Percentiles rank a stretch among this genome's conserved stretches.
phyloP scores from a whole-genome alignment of 805 yeast species.

The Starmerella bombicola region DNA sequence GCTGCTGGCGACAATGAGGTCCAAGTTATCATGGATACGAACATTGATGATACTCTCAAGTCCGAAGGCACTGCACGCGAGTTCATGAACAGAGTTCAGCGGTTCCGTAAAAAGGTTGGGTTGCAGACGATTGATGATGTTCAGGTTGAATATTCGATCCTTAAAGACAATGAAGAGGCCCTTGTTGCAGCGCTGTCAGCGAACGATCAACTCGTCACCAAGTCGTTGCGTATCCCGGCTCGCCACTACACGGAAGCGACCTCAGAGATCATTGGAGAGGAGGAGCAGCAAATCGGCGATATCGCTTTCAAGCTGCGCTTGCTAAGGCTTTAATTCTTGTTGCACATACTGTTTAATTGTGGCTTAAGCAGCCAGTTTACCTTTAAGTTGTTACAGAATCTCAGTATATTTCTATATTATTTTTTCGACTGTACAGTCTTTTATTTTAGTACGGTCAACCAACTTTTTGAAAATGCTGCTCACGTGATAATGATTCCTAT shows the following conservation, averaged over 20 bases:
- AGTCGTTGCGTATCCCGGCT: conserved; percentile 61
- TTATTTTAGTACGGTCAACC: too few relatives aligned
- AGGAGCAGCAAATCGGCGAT: conserved; percentile 71
- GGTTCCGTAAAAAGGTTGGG: conserved; percentile 92
- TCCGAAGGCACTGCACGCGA: conserved; percentile 96
- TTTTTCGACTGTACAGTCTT: too few relatives aligned
- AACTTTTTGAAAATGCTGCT: too few relatives aligned
- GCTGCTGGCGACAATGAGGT: conserved; percentile 82
- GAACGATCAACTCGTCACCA: conserved; percentile 58
- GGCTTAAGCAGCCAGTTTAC: too few relatives aligned
- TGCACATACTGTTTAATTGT: too few relatives aligned
- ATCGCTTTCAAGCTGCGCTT: conserved; percentile 67
- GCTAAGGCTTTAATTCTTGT: conserved; percentile 39
- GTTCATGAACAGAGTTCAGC: conserved; percentile 90
- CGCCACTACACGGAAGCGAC: conserved; percentile 36
- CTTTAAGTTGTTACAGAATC: too few relatives aligned
- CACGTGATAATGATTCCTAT: too few relatives aligned
- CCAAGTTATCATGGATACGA: conserved; percentile 76
- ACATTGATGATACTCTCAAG: conserved; percentile 73
- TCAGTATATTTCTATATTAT: too few relatives aligned
- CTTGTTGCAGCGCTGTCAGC: conserved; percentile 48
- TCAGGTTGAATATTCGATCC: conserved; percentile 61
- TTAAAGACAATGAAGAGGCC: conserved; percentile 40
- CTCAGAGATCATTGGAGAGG: conserved; percentile 60
- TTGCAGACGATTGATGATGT: conserved; percentile 93